Evolutionary conservation across 2,329 filamentous ascomycete species (phyloP).

Genomic region (Pseudogymnoascus sp.): DNA sequence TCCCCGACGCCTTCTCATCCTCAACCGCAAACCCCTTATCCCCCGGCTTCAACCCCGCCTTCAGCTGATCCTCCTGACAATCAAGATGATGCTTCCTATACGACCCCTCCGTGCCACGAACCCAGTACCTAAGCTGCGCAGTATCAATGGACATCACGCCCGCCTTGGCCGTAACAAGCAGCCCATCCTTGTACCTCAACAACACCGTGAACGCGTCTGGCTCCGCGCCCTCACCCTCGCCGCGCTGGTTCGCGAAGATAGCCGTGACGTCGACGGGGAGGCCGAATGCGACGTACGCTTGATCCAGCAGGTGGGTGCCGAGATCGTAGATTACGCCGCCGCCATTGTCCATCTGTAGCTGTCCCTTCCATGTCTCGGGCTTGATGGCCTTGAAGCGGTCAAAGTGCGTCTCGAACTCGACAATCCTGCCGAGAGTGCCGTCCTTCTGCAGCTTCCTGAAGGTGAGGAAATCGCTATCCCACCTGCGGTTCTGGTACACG

Average conservation of each 20-base stretch:
- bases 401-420: constrained; percentile 75
- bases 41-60: constrained; percentile 52
- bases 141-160: constrained; percentile 61
- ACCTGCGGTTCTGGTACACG: constrained; percentile 51
- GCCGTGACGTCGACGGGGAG: constrained; percentile 60
- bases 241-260: constrained; percentile 60
- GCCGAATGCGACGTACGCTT: constrained; percentile 64
- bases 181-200: constrained; percentile 55
- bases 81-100: constrained; percentile 69
- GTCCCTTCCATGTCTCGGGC: constrained; percentile 60
- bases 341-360: constrained; percentile 50
- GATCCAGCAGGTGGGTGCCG: constrained; percentile 69
- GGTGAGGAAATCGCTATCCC: constrained; percentile 71
- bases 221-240: constrained; percentile 38
- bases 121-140: constrained; percentile 68
- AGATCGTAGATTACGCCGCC: constrained; percentile 67
- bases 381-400: constrained; percentile 61
- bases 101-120: constrained; percentile 65
- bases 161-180: constrained; percentile 63
- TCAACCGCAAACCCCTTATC: constrained; percentile 62
- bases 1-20: constrained; percentile 48
- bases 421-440: constrained; percentile 59
- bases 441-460: constrained; percentile 54
- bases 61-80: constrained; percentile 67
- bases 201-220: constrained; percentile 56